Base-by-base conservation (phyloP, 495 filamentous ascomycete species). In the Neurospora sp. region DNA sequence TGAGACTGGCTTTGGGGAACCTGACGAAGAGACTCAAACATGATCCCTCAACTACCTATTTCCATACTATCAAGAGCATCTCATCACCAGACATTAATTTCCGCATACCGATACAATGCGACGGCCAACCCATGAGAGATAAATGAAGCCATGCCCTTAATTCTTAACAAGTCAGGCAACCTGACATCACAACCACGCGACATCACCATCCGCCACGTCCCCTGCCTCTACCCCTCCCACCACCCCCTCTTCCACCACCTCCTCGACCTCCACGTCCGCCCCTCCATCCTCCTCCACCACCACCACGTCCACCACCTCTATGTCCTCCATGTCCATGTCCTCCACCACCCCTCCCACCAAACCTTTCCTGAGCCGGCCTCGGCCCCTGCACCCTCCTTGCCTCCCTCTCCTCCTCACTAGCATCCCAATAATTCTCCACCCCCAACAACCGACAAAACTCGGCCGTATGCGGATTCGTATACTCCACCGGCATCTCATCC, bases 391-490 rank as follows among this genome's bases (percentile, higher is more conserved):
- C 79, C 80, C 83, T 83, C 74, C 90, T 86, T 72, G 81, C 84
- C 40, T 81, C 79, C 71, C 87, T 87, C 76, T 94, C 92, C 74
- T 91, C 91, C 8, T 92, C 89, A 3, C 78, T 89, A 0, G 90
- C 83, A 73, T 88, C 83, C 83, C 97, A 97, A 48, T 88, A 85
- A 80, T 98, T 94, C 39, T 86, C 83, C 44, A 98, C 92, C 4
- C 88, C 89, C 1, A 97, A 68, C 71, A 97, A 78, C 70, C 89
- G 84, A 78, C 96, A 98, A 80, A 96, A 98, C 20, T 80, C 77
- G 8, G 80, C 80, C 9, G 93, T 98, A 81, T 98, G 94, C 5
- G 90, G 88, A 78, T 94, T 98, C 14, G 84, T 91, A 78, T 93
- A 96, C 81, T 96, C 94, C 0, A 79, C 77, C 3, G 94, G 93